Base-by-base conservation (phyloP, 164 flowering plant genomes). In the Sedum album region DNA sequence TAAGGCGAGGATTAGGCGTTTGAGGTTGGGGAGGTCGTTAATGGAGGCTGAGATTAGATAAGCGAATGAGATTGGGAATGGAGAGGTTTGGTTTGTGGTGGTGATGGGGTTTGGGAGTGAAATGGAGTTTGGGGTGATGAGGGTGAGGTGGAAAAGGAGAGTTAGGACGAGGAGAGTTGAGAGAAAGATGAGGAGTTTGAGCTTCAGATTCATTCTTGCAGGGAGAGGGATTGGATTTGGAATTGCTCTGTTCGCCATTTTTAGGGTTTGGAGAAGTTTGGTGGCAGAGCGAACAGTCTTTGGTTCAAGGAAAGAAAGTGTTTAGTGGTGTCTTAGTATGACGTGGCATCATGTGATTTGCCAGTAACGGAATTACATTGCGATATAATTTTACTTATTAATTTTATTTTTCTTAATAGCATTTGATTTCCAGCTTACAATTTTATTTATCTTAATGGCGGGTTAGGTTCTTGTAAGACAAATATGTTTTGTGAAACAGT, bases 1-100 rank as follows among this genome's bases (percentile, higher is more conserved):
- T 1, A 91, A 77, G 0, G 94, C 87, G 1, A 61, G 77, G 25
- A 93, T 39, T 18, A 79, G 33, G 23, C 98, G 77, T 72, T 82
- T 83, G 6, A 93, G 81, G 74, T 74, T 82, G 39, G 15, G 18
- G 33, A 78, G 46, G 72, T 93, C 98, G 0, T 93, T 94, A 31
- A 70, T 79, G 3, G 97, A 85, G 6, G 92, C 96, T 0, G 98
- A 93, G 71, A 93, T 89, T 33, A 93, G 71, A 82, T 89, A 91
- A 41, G 98, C 96, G 66, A 93, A 89, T 0, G 84, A 72, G 14
- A 77, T 88, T 0, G 88, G 87, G 62, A 84, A 84, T 2, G 79
- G n/a, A 4, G 25, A 11, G 61, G 11, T 60, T 2, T 62, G 67
- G 44, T 18, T 35, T 67, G 75, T 21, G 55, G 70, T 11, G 69